Base-by-base conservation (phyloP, 1,284 basidiomycete species). In the Leccinum griseonigrum region DNA sequence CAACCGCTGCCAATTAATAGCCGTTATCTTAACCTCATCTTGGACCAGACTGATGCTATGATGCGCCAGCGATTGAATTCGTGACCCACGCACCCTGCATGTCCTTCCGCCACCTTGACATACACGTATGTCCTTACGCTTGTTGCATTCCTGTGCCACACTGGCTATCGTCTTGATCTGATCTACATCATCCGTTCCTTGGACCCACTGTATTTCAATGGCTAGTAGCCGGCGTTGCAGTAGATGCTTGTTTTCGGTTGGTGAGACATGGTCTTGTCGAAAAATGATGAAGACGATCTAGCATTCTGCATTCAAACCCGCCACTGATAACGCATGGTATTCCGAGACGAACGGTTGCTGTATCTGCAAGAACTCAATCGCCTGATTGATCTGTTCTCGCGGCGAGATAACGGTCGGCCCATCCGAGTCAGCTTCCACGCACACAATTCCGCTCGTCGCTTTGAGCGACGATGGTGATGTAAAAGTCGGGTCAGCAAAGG, bases 31-130 rank as follows among this genome's bases (percentile, higher is more conserved):
- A 16, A 4, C 59, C 32, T 56, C 55, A 57, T 64, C 60, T 32
- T 43, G 38, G 38, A 29, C 28, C 50, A 10, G 28, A 29, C 28
- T 54, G 46, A 48, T 22, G 46, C 50, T 28, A 51, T 16, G 22
- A 14, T 3, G 10, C 38, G 38, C 9, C 16, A 18, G 29, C 31
- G 38, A 51, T 55, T 18, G 3, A 36, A 22, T 46, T 40, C 11
- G 32, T 50, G 32, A 38, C 63, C 29, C 36, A 38, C 54, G 3
- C 51, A 57, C 68, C 63, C 66, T 60, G 57, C 7, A 55, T 22
- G 32, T 40, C 57, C 26, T 50, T 8, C 53, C 66, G 69, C 67
- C 67, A 70, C 67, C 48, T 56, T 55, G 52, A 55, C 54, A 60
- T 46, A 50, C 38, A 36, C 43, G 43, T 46, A 46, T 22, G 16